phyloP scores from a whole-genome alignment of 108 stramenopile species.

The Discostella pseudostelligera region DNA sequence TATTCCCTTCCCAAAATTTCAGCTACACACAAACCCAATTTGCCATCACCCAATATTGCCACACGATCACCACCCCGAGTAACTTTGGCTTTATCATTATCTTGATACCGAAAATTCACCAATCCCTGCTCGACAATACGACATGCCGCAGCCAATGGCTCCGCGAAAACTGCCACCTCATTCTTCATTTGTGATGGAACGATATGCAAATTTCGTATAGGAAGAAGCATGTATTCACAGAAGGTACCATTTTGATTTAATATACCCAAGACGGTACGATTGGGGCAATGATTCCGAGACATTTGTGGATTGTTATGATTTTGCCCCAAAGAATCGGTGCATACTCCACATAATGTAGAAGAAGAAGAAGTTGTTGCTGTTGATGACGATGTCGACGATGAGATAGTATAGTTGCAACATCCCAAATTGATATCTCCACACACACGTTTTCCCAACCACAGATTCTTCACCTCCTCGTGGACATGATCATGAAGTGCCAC shows the following conservation, averaged over 20 bases:
- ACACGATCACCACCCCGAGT: conserved; percentile 48
- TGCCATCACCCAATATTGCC: conserved; percentile 77
- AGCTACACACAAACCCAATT: conserved; percentile 73
- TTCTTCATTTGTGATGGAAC: conserved; percentile 58
- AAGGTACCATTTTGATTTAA: conserved; percentile 71
- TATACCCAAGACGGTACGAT: conserved; percentile 73
- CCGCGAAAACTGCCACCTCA: conserved; percentile 72
- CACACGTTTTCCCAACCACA: no score
- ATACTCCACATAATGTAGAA: no score
- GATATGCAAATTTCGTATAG: conserved; percentile 61
- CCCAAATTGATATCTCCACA: no score
- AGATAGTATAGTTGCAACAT: no score
- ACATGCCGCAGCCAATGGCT: conserved; percentile 81
- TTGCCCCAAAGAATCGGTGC: no score
- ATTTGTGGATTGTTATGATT: no score
- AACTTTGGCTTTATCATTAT: conserved; percentile 7
- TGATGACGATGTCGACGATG: no score
- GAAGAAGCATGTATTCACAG: conserved; percentile 71
- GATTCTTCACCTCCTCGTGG: no score
- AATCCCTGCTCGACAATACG: conserved; percentile 71
- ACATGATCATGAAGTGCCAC: conserved; percentile 26
- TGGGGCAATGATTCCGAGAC: no score
- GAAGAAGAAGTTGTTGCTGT: no score
- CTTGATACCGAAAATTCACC: conserved; percentile 33
- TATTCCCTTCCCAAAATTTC: conserved; percentile 72